Evolutionary conservation across 129 eudicot genomes (phyloP), one percentile per base, ranked within the genome.

Genomic region (Artemisia annua): DNA sequence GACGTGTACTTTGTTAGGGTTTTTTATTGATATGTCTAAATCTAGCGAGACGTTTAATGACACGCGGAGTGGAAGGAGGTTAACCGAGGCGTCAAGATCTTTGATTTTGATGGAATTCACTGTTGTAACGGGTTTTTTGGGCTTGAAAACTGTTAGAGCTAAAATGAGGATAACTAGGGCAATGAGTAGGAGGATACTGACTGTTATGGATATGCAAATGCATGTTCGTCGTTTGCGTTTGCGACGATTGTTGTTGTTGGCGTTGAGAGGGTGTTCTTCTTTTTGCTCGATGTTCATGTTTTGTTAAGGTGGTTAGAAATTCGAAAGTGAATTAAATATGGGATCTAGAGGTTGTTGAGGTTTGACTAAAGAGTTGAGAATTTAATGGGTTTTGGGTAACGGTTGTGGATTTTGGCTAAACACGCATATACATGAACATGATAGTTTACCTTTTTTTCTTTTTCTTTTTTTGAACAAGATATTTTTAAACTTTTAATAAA

Each of bases 71-170:
- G 81, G 70, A 4, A 78, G 56, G 3, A 90, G 22, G 81, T 78
- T 86, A 18, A 94, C 11, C 0, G 91, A 78, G 68, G 86, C 18
- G 64, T 86, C 73, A 0, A 90, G 22, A 55, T 89, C 76, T 0
- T 59, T 8, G 19, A 87, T 67, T 3, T 90, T 14, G 5, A 87
- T 62, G 57, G 88, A 78, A 61, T 86, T 71, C 14, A 93, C 83
- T 76, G 83, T 44, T 61, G 87, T 84, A 7, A 79, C 59, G 16
- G 96, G 89, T 15, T 72, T 84, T 32, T 80, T 87, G 51, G 90
- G 64, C 69, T 87, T 89, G 86, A 89, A 89, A 20, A 93, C 90
- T 7, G 98, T 89, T 64, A 89, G 71, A 20, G 85, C 91, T 3
- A 89, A 69, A 18, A 92, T 76, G 3, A 83, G 71, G 22, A 85